Base-by-base conservation (phyloP, 345 rosid species). In the Gossypium longicalyx region DNA sequence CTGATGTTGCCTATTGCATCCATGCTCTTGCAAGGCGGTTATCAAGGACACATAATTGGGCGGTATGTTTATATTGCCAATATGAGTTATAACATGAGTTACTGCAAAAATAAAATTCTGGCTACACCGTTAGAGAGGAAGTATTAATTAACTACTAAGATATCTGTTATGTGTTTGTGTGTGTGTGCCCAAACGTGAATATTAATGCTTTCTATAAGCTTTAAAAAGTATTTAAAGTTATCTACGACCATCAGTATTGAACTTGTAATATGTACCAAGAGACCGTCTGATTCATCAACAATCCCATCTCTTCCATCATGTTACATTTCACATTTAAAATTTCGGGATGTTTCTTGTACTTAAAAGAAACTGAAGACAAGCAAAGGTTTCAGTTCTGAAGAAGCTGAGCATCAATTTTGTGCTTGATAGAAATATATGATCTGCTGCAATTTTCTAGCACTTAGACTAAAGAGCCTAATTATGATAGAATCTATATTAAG, bases 1-100 rank as follows among this genome's bases (percentile, higher is more conserved):
- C 99, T 54, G 98, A 95, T 89, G 99, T 95, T 53, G 99, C 99
- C 12, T 95, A 95, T 69, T 93, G 98, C 78, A 95, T 95, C 77
- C 99, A 93, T 79, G 94, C 88, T 77, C 90, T 95, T 58, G 93
- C 99, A 0, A 87, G 93, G 76, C 83, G 99, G 68, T 81, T 95
- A 72, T 77, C 98, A 1, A 93, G 80, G 89, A 95, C 99, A 0
- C 98, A 89, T 83, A 95, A 95, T 72, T 95, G 99, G 99, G 99
- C 94, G 86, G 99, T 95, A 91, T 64, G 87, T 81, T 54, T 54
- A 17, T 23, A 22, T 38, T 66, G 16, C 38, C 44, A 25, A 15
- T 13, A 49, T 34, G 47, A 29, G 48, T 34, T 52, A 34, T 34
- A 34, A 17, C 9, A 4, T 3, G 22, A 49, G 45, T 60, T 63